These are phyloP conservation scores for Verticillium tricorpus DNA, from an alignment of 2,329 filamentous ascomycete species.

Conservation along the genomic window DNA sequence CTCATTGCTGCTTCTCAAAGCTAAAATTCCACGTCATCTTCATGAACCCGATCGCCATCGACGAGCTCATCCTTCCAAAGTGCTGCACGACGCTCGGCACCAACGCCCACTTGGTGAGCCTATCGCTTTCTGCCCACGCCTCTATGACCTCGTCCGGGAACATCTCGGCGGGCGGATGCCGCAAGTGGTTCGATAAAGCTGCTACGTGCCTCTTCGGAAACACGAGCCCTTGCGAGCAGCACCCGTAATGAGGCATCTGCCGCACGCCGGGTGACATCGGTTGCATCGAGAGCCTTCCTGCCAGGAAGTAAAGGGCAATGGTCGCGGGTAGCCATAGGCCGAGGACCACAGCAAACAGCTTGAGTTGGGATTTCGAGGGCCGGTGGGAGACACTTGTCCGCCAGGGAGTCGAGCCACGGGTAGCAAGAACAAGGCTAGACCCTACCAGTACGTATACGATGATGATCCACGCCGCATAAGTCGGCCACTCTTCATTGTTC, in stretches of 20 bases:
- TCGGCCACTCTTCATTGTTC: slow-evolving; percentile 29
- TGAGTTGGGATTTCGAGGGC: background rate
- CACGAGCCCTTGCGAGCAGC: slow-evolving; percentile 31
- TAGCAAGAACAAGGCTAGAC: slow-evolving; percentile 10
- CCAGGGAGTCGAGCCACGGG: background rate
- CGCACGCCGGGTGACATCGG: slow-evolving; percentile 23
- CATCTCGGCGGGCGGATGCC: slow-evolving; percentile 24
- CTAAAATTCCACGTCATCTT: slow-evolving; percentile 31
- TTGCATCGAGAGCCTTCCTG: slow-evolving; percentile 21
- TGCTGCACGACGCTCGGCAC: slow-evolving; percentile 33
- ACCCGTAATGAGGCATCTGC: slow-evolving; percentile 32
- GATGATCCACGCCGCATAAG: slow-evolving; percentile 21
- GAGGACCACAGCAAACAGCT: slow-evolving; percentile 7
- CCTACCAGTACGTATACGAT: slow-evolving; percentile 19
- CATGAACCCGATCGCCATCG: slow-evolving; percentile 15
- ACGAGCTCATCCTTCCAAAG: slow-evolving; percentile 25
- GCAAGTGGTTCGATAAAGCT: slow-evolving; percentile 19
- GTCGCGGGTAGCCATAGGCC: slow-evolving; percentile 26
- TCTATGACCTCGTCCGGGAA: slow-evolving; percentile 30
- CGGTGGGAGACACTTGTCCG: background rate
- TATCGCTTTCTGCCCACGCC: slow-evolving; percentile 22
- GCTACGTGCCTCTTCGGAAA: slow-evolving; percentile 25
- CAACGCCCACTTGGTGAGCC: slow-evolving; percentile 28
- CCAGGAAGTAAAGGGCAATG: slow-evolving; percentile 23
- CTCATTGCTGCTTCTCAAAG: slow-evolving; percentile 18